Evolutionary conservation across 1,139 yeast genomes (phyloP).

Genomic region (Saccharomycopsis crataegensis): DNA sequence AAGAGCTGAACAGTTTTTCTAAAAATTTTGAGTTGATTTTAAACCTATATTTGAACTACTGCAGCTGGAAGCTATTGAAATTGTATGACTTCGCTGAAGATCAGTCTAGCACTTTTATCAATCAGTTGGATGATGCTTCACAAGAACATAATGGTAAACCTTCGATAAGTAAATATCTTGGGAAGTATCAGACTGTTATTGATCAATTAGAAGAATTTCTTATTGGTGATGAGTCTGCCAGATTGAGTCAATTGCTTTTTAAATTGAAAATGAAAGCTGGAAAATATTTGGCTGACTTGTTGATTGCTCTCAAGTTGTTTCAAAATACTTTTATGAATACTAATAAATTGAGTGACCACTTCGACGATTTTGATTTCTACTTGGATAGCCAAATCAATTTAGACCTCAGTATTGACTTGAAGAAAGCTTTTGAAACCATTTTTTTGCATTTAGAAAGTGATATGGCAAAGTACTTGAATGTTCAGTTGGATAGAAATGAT

Average conservation of each 20-base stretch:
- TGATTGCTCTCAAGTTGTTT: conserved; percentile 2
- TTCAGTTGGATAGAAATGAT: conserved; percentile 45
- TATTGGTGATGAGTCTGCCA: not conserved
- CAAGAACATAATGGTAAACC: not conserved
- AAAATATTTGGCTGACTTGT: not conserved
- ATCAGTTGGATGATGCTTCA: not conserved
- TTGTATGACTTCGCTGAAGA: conserved; percentile 8
- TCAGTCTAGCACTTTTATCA: not conserved
- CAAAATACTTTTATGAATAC: not conserved
- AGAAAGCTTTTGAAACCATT: not conserved
- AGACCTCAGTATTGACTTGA: not conserved
- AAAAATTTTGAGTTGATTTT: conserved; percentile 3
- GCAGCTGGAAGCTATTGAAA: conserved; percentile 13
- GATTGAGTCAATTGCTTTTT: not conserved
- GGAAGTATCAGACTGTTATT: not conserved
- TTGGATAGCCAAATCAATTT: conserved; percentile 1
- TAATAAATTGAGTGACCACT: conserved; percentile 1
- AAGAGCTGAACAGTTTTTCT: not conserved
- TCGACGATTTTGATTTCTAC: conserved; percentile 6
- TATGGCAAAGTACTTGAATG: conserved; percentile 21
- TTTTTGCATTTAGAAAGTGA: conserved; percentile 17
- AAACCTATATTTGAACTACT: conserved; percentile 6
- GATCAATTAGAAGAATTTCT: conserved; percentile 4
- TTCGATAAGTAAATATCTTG: conserved; percentile 1
- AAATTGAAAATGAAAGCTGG: not conserved